Evolutionary conservation across 495 filamentous ascomycete genomes (phyloP).

Genomic region (Hypoxylon fragiforme): DNA sequence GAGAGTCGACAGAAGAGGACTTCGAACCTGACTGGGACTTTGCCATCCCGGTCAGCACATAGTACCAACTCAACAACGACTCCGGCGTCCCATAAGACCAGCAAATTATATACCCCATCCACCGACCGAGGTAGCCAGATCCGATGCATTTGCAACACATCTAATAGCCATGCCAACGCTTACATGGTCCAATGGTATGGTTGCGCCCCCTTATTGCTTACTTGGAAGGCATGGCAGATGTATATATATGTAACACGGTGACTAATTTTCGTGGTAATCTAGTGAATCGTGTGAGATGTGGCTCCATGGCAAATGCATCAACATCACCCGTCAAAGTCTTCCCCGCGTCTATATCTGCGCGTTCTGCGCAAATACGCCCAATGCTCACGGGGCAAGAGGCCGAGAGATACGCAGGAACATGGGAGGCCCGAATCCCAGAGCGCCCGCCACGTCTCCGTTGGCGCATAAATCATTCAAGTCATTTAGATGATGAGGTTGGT

Average conservation of each 20-base stretch:
- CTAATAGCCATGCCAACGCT: constrained; percentile 52
- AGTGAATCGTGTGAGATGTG: constrained; percentile 88
- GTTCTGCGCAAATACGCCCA: constrained; percentile 77
- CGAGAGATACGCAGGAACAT: constrained; percentile 54
- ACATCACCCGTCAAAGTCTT: constrained; percentile 64
- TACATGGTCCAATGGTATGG: constrained; percentile 84
- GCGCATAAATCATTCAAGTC: constrained; percentile 69
- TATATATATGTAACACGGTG: constrained; percentile 1
- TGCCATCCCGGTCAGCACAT: constrained; percentile 24
- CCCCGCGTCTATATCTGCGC: constrained; percentile 79
- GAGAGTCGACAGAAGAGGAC: constrained; percentile 62
- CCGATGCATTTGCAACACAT: constrained; percentile 72
- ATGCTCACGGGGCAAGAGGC: constrained; percentile 55
- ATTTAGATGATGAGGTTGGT: constrained; percentile 46
- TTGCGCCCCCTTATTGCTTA: no score
- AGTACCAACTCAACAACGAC: constrained; percentile 46
- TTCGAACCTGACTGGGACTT: constrained; percentile 35
- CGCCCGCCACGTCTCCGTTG: constrained; percentile 59
- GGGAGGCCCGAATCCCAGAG: constrained; percentile 33
- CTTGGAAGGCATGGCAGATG: no score
- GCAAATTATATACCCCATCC: constrained; percentile 67
- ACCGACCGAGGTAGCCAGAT: constrained; percentile 62
- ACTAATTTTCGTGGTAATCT: constrained; percentile 24
- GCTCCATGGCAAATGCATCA: constrained; percentile 79
- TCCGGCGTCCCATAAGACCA: constrained; percentile 69